Conservation (phyloP, 2,329 filamentous ascomycete genomes). For the Triangularia setosa region DNA sequence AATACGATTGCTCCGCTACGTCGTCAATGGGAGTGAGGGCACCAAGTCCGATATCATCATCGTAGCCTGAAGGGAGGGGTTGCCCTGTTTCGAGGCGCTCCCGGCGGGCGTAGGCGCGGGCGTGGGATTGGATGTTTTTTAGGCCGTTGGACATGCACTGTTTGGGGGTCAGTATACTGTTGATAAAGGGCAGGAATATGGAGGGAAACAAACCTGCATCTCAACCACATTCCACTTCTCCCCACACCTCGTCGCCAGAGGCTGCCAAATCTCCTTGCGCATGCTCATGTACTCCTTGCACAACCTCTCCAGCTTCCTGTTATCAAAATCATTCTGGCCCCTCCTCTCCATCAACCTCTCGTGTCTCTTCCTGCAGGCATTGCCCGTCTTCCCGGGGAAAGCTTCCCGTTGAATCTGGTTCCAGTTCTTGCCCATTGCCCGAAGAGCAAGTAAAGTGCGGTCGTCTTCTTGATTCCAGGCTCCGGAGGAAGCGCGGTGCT, state of each 20-base stretch:
- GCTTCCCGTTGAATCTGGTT: slow-evolving; percentile 70
- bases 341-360: slow-evolving; percentile 76
- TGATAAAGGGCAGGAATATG: background rate
- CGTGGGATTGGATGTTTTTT: slow-evolving; percentile 71
- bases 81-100: slow-evolving; percentile 54
- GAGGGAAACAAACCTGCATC: slow-evolving; percentile 51
- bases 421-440: slow-evolving; percentile 78
- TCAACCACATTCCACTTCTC: slow-evolving; percentile 76
- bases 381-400: slow-evolving; percentile 74
- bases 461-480: slow-evolving; percentile 75
- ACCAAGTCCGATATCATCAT: slow-evolving; percentile 67
- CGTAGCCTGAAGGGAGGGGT: slow-evolving; percentile 45
- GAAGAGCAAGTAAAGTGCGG: slow-evolving; percentile 65
- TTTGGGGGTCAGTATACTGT: slow-evolving; percentile 7
- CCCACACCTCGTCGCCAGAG: slow-evolving; percentile 68
- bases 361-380: slow-evolving; percentile 85
- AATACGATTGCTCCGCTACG: slow-evolving; percentile 51
- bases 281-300: slow-evolving; percentile 75
- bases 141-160: slow-evolving; percentile 81
- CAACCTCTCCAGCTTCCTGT: slow-evolving; percentile 67
- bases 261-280: slow-evolving; percentile 77
- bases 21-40: slow-evolving; percentile 57
- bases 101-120: slow-evolving; percentile 62
- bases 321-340: slow-evolving; percentile 75
- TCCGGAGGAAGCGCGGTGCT: slow-evolving; percentile 55